A percentile compares a stretch with the other conserved stretches of the same genome.
These are phyloP conservation scores for Rosa persica DNA, from an alignment of 306 rosid genomes.

Conservation along the genomic window DNA sequence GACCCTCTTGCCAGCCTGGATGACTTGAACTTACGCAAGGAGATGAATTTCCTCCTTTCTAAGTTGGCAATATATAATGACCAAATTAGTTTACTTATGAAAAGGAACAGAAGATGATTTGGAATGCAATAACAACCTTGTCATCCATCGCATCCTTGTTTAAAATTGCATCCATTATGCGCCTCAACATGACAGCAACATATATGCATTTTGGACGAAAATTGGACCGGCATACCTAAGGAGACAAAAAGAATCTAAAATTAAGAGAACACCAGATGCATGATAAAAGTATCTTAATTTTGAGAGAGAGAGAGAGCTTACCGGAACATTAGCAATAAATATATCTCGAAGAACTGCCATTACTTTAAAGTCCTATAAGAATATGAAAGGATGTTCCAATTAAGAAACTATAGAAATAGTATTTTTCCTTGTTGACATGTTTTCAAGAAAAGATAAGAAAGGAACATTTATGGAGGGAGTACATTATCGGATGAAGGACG, in stretches of 20 bases:
- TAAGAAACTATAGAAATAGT: conserved; percentile 8
- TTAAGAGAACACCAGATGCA: conserved; percentile 18
- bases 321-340: conserved; percentile 83
- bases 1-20: not conserved
- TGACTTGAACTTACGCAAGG: not conserved
- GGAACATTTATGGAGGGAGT: conserved; percentile 6
- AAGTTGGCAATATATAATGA: not conserved
- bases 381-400: conserved; percentile 21
- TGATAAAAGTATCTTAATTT: not conserved
- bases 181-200: conserved; percentile 85
- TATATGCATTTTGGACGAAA: conserved; percentile 83
- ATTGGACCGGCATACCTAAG: conserved; percentile 59
- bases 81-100: not conserved
- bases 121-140: conserved; percentile 52
- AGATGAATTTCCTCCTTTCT: not conserved
- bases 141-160: conserved; percentile 95
- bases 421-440: not conserved
- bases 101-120: not conserved
- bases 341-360: conserved; percentile 56
- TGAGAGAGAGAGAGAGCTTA: conserved; percentile 34
- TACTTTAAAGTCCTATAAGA: conserved; percentile 58
- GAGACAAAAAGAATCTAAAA: conserved; percentile 9
- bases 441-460: not conserved
- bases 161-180: conserved; percentile 89
- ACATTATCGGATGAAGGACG: conserved; percentile 53